Percentiles rank a stretch among this genome's conserved stretches.
phyloP scores from a whole-genome alignment of 768 basidiomycete species.

The Hygrocybe coccinea region DNA sequence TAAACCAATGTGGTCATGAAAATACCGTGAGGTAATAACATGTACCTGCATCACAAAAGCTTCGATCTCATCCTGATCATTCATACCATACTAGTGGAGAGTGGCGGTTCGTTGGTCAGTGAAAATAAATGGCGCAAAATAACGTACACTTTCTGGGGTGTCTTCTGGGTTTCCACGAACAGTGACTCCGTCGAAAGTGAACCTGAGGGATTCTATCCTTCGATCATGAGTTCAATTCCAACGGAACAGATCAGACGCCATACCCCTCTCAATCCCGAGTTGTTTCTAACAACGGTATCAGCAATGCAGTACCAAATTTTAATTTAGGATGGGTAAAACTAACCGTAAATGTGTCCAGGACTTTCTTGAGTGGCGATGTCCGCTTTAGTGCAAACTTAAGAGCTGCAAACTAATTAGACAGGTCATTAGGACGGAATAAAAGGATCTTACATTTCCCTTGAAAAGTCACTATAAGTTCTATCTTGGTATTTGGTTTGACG shows the following conservation, averaged over 20 bases:
- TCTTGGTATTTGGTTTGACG: conserved; percentile 7
- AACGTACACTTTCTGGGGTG: conserved; percentile 8
- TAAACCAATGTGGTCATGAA: background rate
- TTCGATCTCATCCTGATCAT: conserved; percentile 6
- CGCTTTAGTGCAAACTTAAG: conserved; percentile 16
- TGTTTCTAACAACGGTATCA: background rate
- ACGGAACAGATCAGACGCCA: background rate
- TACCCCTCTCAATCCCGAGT: background rate
- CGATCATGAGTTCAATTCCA: background rate
- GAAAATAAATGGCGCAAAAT: no score
- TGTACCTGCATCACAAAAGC: conserved; percentile 2
- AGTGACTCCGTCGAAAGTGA: conserved; percentile 2
- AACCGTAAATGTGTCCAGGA: conserved; percentile 20
- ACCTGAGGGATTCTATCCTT: conserved; percentile 1
- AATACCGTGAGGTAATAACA: background rate
- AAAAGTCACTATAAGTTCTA: conserved; percentile 14
- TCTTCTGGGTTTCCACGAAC: background rate
- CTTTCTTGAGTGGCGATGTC: conserved; percentile 17
- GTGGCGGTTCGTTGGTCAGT: background rate
- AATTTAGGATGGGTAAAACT: background rate
- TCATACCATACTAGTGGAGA: conserved; percentile 2
- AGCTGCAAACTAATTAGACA: conserved; percentile 8
- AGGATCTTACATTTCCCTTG: conserved; percentile 13
- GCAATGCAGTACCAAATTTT: background rate
- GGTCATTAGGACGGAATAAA: background rate